phyloP scores from a whole-genome alignment of 768 basidiomycete species.

The Candolleomyces efflorescens region DNA sequence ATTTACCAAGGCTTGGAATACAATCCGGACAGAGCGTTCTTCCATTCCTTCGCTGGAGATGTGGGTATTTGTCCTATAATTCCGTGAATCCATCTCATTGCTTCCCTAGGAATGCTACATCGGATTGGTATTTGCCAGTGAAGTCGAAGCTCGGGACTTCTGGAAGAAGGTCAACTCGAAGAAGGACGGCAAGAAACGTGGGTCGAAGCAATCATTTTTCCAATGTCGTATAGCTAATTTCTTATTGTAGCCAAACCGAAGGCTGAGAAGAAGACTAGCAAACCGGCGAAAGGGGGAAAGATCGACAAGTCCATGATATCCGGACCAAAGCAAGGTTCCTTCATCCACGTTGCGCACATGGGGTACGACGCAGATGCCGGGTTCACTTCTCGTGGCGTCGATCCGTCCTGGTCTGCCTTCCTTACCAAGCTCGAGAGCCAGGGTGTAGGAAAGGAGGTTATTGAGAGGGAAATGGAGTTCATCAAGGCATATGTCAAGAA shows the following conservation, averaged over 20 bases:
- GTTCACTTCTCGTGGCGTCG: conserved; percentile 82
- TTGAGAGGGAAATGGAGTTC: conserved; percentile 80
- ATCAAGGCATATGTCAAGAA: conserved; percentile 79
- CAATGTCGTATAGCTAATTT: neutral
- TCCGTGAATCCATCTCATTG: neutral
- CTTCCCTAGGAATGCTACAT: conserved; percentile 78
- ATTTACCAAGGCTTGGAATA: conserved; percentile 81
- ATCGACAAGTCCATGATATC: conserved; percentile 95
- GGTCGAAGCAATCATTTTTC: conserved; percentile 12
- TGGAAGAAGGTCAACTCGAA: conserved; percentile 77
- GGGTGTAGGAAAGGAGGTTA: conserved; percentile 65
- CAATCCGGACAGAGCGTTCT: conserved; percentile 80
- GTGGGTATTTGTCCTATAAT: conserved; percentile 41
- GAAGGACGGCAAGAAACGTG: conserved; percentile 57
- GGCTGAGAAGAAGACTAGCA: conserved; percentile 52
- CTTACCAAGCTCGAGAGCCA: conserved; percentile 57
- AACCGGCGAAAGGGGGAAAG: conserved; percentile 55
- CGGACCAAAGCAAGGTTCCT: conserved; percentile 70
- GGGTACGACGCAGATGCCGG: conserved; percentile 86
- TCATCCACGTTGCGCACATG: conserved; percentile 93
- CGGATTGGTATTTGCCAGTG: conserved; percentile 86
- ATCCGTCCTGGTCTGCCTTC: conserved; percentile 82
- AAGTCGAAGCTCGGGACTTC: conserved; percentile 78
- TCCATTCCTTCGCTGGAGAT: conserved; percentile 90
- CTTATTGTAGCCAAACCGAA: conserved; percentile 38